A percentile compares a stretch with the other conserved stretches of the same genome.
Conservation (phyloP, 257 asterid genomes). For the Solanum appendiculatum region DNA sequence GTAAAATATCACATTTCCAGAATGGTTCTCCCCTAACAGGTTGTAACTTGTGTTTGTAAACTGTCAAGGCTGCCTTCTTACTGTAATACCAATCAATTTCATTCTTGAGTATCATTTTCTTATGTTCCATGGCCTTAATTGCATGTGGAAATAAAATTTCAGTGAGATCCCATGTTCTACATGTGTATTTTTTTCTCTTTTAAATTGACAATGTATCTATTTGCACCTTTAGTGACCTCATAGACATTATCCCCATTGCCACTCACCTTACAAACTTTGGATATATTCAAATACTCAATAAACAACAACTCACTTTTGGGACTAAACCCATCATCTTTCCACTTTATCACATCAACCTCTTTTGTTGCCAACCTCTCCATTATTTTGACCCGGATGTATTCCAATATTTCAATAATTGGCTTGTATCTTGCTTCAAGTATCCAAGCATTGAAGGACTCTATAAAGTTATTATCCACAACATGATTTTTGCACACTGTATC, state of each 20-base stretch:
- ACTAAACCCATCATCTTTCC: not conserved
- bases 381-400: not conserved
- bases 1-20: too few relatives aligned
- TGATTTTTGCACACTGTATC: not conserved
- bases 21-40: not conserved
- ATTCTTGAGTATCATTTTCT: not conserved
- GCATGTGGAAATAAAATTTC: not conserved
- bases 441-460: not conserved
- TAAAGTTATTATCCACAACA: not conserved
- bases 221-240: not conserved
- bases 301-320: not conserved
- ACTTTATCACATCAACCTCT: not conserved
- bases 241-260: not conserved
- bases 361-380: not conserved
- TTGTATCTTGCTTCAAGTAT: not conserved
- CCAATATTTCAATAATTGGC: not conserved
- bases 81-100: too few relatives aligned
- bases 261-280: not conserved
- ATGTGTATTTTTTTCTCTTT: not conserved
- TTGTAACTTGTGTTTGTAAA: not conserved
- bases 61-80: not conserved
- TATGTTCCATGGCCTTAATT: not conserved
- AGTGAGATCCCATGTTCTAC: not conserved
- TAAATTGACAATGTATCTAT: not conserved
- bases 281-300: not conserved